Base-by-base conservation (phyloP, 2,329 filamentous ascomycete genomes). In the Coniochaeta hoffmannii region DNA sequence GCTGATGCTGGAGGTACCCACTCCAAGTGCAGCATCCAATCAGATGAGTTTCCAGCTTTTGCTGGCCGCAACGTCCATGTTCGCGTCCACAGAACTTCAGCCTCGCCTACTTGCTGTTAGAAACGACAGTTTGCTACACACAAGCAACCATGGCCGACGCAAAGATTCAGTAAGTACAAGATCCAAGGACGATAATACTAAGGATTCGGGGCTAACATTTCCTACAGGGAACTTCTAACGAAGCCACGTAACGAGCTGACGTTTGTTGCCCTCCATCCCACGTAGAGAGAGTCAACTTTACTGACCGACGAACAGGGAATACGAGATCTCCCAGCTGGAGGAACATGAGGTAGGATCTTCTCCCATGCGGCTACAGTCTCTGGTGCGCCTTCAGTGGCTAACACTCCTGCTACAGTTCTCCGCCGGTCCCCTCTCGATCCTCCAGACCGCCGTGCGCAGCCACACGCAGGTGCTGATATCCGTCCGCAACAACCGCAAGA, bases 401-500 rank as follows among this genome's bases (percentile, higher is more conserved):
- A 51, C 32, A 19, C n/a, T 2, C 26, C 26, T 9, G 24, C 14
- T 6, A 19, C 30, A 51, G 49, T 51, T 51, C 49, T 51, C 49
- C 14, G 49, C 49, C 49, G 89, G 89, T 3, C 89, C 89, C 9
- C 81, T 97, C 49, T 97, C 91, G 5, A 94, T 99, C 67, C 89
- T 99, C 58, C 93, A 97, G 76, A 97, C 94, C 57, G 94, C 94
- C 61, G 94, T 97, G 57, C 89, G 92, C 70, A 89, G 88, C 62
- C 93, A 97, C 77, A 89, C 88, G 44, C 94, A 97, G 76, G 93
- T 99, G 60, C 85, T 99, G 62, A 97, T 99, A 69, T 96, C 90
- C 55, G 93, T 93, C 76, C 91, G 94, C 63, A 97, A 96, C 83
- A 97, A 97, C 79, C 89, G 93, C 74, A 99, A 99, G 80, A 82